Evolutionary conservation across 768 basidiomycete species (phyloP), one percentile per base, ranked within the genome.

Genomic region (Boletus eberwhitei): DNA sequence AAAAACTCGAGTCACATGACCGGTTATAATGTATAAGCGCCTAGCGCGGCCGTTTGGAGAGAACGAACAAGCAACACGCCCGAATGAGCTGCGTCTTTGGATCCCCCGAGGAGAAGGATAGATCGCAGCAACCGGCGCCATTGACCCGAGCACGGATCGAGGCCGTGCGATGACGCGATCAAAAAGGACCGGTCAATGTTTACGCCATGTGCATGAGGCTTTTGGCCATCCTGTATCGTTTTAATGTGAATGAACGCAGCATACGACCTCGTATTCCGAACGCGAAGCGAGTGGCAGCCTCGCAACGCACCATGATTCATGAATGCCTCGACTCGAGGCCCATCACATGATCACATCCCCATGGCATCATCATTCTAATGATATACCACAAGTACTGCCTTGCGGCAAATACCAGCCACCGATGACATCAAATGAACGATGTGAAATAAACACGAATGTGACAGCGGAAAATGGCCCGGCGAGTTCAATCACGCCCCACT

Each of bases 251-350:
- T 12, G 11, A 29, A 29, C 29, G 8, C 29, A 9, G 8, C 29
- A 9, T 8, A 26, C 24, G 24, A 24, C 4, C 3, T 24, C 6
- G 24, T 26, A 32, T 32, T 11, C 11, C 19, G 21, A 45, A 31
- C 8, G n/a, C 4, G 51, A 57, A 49, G 53, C 56, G 56, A 56
- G 57, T 56, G 57, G 56, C 56, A 55, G 56, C 57, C 29, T 46
- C 38, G 47, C 56, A 48, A 41, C 45, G 22, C 16, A 37, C 31
- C 55, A 48, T 45, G 29, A 45, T 26, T 26, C 24, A 26, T 26
- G 24, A 26, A 19, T 1, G 29, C n/a, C 29, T 29, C 43, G 29
- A 29, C 29, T 9, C 24, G 24, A 26, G 29, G 29, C 29, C 8
- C 29, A 29, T 29, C 29, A 29, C 29, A 29, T 29, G 2, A 29